Percentiles rank a stretch among this genome's conserved stretches.
Evolutionary conservation across 257 asterid genomes (phyloP).

Genomic region (Rhazya stricta): DNA sequence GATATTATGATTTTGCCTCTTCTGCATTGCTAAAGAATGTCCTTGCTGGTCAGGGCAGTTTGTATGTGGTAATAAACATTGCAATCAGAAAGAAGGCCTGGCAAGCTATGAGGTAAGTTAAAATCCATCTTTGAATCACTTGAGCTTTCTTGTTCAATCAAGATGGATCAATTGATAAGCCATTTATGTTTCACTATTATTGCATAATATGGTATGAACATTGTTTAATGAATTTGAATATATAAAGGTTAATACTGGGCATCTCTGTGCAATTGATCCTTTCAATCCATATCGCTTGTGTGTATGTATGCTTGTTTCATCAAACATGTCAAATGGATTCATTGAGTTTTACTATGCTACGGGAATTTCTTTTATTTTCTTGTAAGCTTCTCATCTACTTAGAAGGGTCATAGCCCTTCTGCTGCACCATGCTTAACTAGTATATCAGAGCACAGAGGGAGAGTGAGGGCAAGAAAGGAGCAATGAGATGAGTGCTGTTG

Average conservation of each 20-base stretch:
- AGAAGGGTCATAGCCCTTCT: neutral
- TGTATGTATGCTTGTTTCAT: neutral
- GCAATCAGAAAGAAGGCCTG: slow-evolving; percentile 57
- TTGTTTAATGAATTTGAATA: neutral
- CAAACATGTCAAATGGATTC: neutral
- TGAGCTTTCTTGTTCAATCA: neutral
- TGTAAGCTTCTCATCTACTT: neutral
- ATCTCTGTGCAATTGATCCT: neutral
- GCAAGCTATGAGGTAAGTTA: slow-evolving; percentile 93
- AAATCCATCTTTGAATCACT: slow-evolving; percentile 19
- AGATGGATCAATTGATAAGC: neutral
- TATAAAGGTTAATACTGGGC: neutral
- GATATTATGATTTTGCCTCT: neutral
- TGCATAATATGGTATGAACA: neutral
- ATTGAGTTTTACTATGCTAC: neutral
- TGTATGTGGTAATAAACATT: slow-evolving; percentile 89
- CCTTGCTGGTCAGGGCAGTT: slow-evolving; percentile 80
- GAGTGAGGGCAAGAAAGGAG: neutral
- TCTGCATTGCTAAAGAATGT: neutral
- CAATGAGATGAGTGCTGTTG: too few relatives aligned
- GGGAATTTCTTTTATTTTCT: neutral
- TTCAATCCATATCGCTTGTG: neutral
- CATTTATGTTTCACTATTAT: neutral
- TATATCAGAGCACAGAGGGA: neutral
- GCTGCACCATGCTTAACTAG: neutral